Conservation (phyloP, 2,329 filamentous ascomycete species). For the Hypoxylon rubiginosum region DNA sequence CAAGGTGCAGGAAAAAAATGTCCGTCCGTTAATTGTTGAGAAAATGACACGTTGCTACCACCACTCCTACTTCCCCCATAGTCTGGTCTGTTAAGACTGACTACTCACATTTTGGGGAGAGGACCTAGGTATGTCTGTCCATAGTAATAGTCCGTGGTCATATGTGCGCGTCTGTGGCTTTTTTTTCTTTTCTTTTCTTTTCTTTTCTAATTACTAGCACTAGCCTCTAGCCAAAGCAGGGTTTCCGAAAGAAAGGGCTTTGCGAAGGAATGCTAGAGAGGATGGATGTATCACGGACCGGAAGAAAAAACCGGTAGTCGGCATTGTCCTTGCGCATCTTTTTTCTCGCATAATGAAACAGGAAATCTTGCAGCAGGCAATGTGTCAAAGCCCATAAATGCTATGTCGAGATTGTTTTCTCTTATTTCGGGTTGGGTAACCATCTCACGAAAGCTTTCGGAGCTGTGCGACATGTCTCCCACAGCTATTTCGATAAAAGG, state of each 20-base stretch:
- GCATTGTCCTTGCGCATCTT: background rate
- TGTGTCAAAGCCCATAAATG: constrained; percentile 19
- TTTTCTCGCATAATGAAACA: constrained; percentile 34
- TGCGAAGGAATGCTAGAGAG: background rate
- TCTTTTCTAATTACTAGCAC: constrained; percentile 1
- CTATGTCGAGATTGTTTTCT: constrained; percentile 10
- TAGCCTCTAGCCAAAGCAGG: background rate
- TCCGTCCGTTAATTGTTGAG: constrained; percentile 16
- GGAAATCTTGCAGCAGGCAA: constrained; percentile 29
- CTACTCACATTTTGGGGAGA: background rate
- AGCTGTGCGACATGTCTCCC: constrained; percentile 25
- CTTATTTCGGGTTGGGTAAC: constrained; percentile 23
- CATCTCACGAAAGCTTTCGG: constrained; percentile 27
- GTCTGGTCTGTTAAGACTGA: constrained; percentile 3
- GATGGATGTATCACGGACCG: background rate
- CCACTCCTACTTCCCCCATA: constrained; percentile 5
- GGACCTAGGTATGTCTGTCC: no score
- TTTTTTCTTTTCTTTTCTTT: background rate
- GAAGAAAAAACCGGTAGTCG: background rate
- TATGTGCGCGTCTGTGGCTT: constrained; percentile 11
- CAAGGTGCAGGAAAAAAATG: constrained; percentile 1
- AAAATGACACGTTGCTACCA: constrained; percentile 22
- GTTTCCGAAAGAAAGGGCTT: background rate
- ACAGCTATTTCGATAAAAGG: constrained; percentile 29
- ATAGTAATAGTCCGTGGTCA: background rate